These are phyloP conservation scores for Stephanocyclus meneghinianus DNA, from an alignment of 352 stramenopile genomes.

Conservation along the genomic window DNA sequence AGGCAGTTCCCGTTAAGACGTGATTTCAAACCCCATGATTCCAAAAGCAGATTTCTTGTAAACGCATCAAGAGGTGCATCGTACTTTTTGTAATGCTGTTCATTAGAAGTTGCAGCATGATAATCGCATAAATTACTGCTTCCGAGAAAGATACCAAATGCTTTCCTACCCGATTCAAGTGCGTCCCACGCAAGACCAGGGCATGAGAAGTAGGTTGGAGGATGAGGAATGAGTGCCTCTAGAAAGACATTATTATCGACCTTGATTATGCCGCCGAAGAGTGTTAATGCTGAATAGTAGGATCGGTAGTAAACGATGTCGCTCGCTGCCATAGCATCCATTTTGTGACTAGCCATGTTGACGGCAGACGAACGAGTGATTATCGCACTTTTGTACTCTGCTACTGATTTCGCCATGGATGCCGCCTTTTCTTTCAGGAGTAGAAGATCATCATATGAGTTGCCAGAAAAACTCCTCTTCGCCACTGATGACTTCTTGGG, in stretches of 20 bases:
- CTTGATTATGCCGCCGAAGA: not conserved
- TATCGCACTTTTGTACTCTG: conserved; percentile 38
- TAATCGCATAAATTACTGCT: not conserved
- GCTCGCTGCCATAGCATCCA: conserved; percentile 46
- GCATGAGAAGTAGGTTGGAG: conserved; percentile 60
- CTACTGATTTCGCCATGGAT: conserved; percentile 22
- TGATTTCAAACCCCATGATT: conserved; percentile 40
- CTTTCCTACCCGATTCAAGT: conserved; percentile 13
- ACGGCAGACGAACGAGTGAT: not conserved
- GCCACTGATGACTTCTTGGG: not conserved
- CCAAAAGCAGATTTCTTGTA: conserved; percentile 32
- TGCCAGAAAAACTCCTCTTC: not conserved
- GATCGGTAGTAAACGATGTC: conserved; percentile 76
- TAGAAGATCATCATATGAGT: conserved; percentile 24
- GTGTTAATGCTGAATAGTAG: conserved; percentile 68
- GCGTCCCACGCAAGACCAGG: conserved; percentile 49
- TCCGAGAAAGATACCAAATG: conserved; percentile 30
- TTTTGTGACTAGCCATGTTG: conserved; percentile 14
- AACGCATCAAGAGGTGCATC: conserved; percentile 37
- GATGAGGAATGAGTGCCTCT: conserved; percentile 62
- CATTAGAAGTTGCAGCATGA: conserved; percentile 3
- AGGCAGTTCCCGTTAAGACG: conserved; percentile 3
- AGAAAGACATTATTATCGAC: not conserved
- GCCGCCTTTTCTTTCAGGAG: conserved; percentile 40
- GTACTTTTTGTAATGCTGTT: not conserved